A percentile compares a stretch with the other conserved stretches of the same genome.
These are phyloP conservation scores for Penicillium cosmopolitanum DNA, from an alignment of 495 filamentous ascomycete species.

Conservation along the genomic window DNA sequence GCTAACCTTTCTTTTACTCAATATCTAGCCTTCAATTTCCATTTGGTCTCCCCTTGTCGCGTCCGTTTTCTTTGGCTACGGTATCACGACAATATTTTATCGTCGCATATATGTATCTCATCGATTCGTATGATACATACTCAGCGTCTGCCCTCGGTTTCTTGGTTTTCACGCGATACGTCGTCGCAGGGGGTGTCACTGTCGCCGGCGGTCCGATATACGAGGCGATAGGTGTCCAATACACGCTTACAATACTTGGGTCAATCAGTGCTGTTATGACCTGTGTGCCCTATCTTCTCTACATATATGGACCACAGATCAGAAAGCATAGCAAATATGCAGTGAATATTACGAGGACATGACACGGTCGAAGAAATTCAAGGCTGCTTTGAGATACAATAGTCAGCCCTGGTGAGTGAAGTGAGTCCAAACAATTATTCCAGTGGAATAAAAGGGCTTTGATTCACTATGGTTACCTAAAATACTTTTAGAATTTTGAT, in stretches of 20 bases:
- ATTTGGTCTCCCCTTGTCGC: slow-evolving; percentile 56
- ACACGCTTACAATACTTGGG: slow-evolving; percentile 55
- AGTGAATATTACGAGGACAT: not conserved
- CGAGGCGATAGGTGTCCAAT: slow-evolving; percentile 52
- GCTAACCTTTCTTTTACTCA: not conserved
- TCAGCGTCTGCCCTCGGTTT: slow-evolving; percentile 46
- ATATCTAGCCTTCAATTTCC: slow-evolving; percentile 42
- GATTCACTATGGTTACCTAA: no score
- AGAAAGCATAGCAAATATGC: not conserved
- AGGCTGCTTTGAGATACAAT: no score
- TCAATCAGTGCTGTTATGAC: slow-evolving; percentile 45
- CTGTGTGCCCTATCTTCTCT: slow-evolving; percentile 55
- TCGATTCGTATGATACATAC: slow-evolving; percentile 49
- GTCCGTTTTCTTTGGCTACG: slow-evolving; percentile 54
- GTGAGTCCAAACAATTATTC: no score
- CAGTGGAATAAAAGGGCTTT: no score
- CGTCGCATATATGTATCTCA: slow-evolving; percentile 53
- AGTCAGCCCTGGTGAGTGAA: no score
- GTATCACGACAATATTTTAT: slow-evolving; percentile 54
- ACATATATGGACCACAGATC: slow-evolving; percentile 43
- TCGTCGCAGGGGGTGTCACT: slow-evolving; percentile 49
- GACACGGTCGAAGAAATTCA: no score
- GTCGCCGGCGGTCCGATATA: slow-evolving; percentile 50
- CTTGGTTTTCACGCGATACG: slow-evolving; percentile 51
- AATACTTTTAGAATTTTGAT: no score